Conservation (phyloP, 148 eudicot genomes). For the Tetragonia tetragonoides region DNA sequence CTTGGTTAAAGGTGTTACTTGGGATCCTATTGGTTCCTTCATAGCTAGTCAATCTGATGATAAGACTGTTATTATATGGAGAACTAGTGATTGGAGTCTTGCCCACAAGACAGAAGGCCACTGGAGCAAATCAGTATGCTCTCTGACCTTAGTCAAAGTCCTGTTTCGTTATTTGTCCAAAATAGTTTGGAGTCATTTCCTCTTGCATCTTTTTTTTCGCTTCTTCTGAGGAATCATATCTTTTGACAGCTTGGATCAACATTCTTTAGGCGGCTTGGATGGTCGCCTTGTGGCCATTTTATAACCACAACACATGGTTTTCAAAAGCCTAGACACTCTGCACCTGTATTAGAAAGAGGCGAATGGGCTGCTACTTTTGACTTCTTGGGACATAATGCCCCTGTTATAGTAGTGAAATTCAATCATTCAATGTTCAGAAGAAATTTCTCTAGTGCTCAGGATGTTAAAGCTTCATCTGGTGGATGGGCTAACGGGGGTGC, state of each 20-base stretch:
- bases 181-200: not conserved
- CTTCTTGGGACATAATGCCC: slow-evolving; percentile 98
- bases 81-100: slow-evolving; percentile 97
- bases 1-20: slow-evolving; percentile 93
- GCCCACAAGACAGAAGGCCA: slow-evolving; percentile 97
- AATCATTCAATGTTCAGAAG: slow-evolving; percentile 91
- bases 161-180: slow-evolving; percentile 18
- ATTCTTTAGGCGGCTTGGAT: slow-evolving; percentile 95
- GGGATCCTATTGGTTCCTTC: slow-evolving; percentile 99
- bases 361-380: slow-evolving; percentile 99
- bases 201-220: not conserved
- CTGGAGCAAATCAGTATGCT: slow-evolving; percentile 96
- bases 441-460: slow-evolving; percentile 49
- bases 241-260: slow-evolving; percentile 92
- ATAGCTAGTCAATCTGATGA: slow-evolving; percentile 97
- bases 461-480: slow-evolving; percentile 53
- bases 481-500: slow-evolving; percentile 88
- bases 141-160: not conserved
- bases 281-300: slow-evolving; percentile 99
- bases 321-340: slow-evolving; percentile 97
- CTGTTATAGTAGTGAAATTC: slow-evolving; percentile 88
- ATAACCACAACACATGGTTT: slow-evolving; percentile 97
- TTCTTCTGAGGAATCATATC: slow-evolving; percentile 15
- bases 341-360: slow-evolving; percentile 97
- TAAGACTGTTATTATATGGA: slow-evolving; percentile 96